A percentile compares a stretch with the other conserved stretches of the same genome.
Conservation (phyloP, 331 rosid genomes). For the Acacia concinna region DNA sequence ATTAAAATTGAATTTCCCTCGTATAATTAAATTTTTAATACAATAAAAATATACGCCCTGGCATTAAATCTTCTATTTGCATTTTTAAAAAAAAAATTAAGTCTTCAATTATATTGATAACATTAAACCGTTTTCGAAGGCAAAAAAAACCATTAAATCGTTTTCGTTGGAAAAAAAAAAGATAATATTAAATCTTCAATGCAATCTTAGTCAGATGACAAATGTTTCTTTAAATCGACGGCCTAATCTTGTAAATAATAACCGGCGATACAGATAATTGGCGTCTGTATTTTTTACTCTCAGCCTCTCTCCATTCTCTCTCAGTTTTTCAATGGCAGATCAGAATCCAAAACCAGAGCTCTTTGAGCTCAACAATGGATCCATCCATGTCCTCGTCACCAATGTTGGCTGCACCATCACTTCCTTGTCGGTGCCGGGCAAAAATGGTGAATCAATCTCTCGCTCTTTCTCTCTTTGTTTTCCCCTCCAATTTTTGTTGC, state of each 20-base stretch:
- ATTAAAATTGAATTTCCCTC: no score
- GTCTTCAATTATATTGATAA: no score
- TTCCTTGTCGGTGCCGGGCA: constrained; percentile 76
- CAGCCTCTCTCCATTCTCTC: background rate
- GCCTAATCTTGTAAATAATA: background rate
- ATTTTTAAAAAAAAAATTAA: no score
- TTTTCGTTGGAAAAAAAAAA: no score
- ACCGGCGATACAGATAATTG: background rate
- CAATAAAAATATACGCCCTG: no score
- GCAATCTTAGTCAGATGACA: no score
- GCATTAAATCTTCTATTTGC: no score
- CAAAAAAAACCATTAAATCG: no score
- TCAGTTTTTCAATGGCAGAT: constrained; percentile 64
- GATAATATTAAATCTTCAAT: no score
- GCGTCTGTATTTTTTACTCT: background rate
- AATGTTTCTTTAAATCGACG: no score
- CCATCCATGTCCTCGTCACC: constrained; percentile 59
- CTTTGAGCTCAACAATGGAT: constrained; percentile 88
- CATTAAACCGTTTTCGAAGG: no score
- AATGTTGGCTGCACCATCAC: constrained; percentile 91
- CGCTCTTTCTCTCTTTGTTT: background rate
- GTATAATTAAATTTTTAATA: no score
- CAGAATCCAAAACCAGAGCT: constrained; percentile 64
- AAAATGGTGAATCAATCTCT: constrained; percentile 51
- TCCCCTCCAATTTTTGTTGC: background rate